Percentiles rank a stretch among this genome's conserved stretches.
phyloP scores from a whole-genome alignment of 169 alveolate genomes.

The Plasmodium billcollinsi region DNA sequence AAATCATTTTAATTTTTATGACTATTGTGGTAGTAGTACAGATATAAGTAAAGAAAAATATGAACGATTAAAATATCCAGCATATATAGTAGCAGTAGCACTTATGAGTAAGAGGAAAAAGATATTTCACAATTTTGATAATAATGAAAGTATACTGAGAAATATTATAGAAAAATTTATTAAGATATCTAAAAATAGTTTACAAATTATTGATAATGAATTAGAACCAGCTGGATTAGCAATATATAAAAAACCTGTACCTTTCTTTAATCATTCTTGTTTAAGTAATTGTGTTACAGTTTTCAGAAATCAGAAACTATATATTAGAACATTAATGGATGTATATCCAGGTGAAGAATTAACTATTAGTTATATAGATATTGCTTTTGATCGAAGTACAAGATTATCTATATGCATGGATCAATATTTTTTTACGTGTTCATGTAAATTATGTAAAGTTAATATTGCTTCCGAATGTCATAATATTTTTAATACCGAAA shows the following conservation, averaged over 20 bases:
- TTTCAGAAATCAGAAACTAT: conserved; percentile 50
- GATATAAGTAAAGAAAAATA: conserved; percentile 66
- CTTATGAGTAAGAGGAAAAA: conserved; percentile 63
- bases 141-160: conserved; percentile 59
- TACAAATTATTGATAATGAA: conserved; percentile 65
- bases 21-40: conserved; percentile 45
- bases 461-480: conserved; percentile 56
- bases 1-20: conserved; percentile 64
- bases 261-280: conserved; percentile 71
- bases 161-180: conserved; percentile 61
- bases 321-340: conserved; percentile 53
- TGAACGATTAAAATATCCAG: conserved; percentile 68
- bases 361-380: conserved; percentile 53
- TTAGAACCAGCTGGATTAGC: conserved; percentile 69
- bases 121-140: conserved; percentile 38
- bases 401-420: conserved; percentile 55
- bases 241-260: conserved; percentile 55
- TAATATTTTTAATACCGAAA: conserved; percentile 43
- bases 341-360: conserved; percentile 73
- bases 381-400: conserved; percentile 56
- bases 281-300: conserved; percentile 70
- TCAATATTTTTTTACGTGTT: conserved; percentile 65
- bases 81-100: conserved; percentile 67
- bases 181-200: conserved; percentile 53
- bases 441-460: conserved; percentile 71